phyloP scores from a whole-genome alignment of 371 early-diverging fungal genomes.

The Batrachochytrium dendrobatidis region DNA sequence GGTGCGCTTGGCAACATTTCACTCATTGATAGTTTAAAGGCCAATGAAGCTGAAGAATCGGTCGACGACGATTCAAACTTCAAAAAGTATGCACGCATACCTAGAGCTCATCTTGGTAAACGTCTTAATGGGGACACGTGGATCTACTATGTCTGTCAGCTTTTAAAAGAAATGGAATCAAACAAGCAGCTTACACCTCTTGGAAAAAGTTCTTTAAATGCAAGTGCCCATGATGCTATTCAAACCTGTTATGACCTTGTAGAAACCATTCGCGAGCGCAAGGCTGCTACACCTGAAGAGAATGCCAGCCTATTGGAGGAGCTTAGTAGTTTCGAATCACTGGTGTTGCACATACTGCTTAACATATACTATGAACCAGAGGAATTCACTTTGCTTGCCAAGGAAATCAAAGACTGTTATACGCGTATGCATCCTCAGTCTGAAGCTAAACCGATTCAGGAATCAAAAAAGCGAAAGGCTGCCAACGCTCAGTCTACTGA shows the following conservation, averaged over 20 bases:
- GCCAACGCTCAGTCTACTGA: constrained; percentile 1
- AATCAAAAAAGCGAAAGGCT: constrained; percentile 33
- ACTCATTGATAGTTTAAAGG: constrained; percentile 28
- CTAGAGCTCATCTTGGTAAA: too few relatives aligned
- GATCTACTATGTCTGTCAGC: constrained; percentile 24
- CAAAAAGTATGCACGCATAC: too few relatives aligned
- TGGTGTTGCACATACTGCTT: constrained; percentile 60
- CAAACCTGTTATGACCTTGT: not conserved
- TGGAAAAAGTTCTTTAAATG: constrained; percentile 12
- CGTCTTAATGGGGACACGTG: constrained; percentile 56
- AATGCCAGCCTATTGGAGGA: constrained; percentile 10
- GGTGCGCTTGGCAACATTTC: constrained; percentile 58
- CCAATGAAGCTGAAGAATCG: not conserved
- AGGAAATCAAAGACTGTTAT: constrained; percentile 67
- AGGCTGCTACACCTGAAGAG: not conserved
- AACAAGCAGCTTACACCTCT: constrained; percentile 34
- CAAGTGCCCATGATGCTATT: not conserved
- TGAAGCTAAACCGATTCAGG: constrained; percentile 11
- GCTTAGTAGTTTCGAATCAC: constrained; percentile 52
- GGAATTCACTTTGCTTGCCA: constrained; percentile 52
- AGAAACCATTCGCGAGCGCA: not conserved
- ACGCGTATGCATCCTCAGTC: constrained; percentile 44
- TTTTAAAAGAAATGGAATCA: not conserved
- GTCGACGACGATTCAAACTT: too few relatives aligned
- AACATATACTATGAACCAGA: constrained; percentile 59